These are phyloP conservation scores for Rhodocollybia butyracea DNA, from an alignment of 768 basidiomycete genomes.

Conservation along the genomic window DNA sequence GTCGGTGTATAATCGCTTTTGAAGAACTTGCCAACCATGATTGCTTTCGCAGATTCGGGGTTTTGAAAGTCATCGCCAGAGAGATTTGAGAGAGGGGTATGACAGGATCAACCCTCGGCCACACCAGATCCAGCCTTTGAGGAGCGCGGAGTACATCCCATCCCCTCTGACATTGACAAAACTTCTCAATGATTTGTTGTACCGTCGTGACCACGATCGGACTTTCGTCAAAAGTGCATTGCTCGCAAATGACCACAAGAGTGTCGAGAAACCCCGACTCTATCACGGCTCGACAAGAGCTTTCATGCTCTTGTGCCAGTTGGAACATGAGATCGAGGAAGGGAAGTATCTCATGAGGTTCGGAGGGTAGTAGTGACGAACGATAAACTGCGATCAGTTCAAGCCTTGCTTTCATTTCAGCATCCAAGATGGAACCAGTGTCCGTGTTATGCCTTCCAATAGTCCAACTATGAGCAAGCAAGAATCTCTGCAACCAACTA, in stretches of 20 bases:
- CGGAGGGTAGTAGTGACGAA: slow-evolving; percentile 9
- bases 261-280: slow-evolving; percentile 5
- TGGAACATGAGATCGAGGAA: slow-evolving; percentile 9
- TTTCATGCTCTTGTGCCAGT: slow-evolving; percentile 8
- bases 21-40: not conserved
- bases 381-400: slow-evolving; percentile 9
- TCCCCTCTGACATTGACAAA: not conserved
- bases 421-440: not conserved
- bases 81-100: not conserved
- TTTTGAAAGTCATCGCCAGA: not conserved
- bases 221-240: not conserved
- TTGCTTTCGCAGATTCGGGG: slow-evolving; percentile 4
- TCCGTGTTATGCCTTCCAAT: not conserved
- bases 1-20: slow-evolving; percentile 1
- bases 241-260: not conserved
- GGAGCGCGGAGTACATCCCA: not conserved
- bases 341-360: slow-evolving; percentile 10
- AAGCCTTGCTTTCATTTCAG: slow-evolving; percentile 3
- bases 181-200: not conserved
- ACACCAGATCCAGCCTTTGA: slow-evolving; percentile 8
- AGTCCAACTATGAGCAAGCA: not conserved
- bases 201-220: not conserved
- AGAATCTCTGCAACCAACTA: no score
- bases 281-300: slow-evolving; percentile 1
- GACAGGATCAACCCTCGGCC: slow-evolving; percentile 2